Percentiles rank a stretch among this genome's conserved stretches.
Conservation (phyloP, 768 basidiomycete genomes). For the Amanita rimosa region DNA sequence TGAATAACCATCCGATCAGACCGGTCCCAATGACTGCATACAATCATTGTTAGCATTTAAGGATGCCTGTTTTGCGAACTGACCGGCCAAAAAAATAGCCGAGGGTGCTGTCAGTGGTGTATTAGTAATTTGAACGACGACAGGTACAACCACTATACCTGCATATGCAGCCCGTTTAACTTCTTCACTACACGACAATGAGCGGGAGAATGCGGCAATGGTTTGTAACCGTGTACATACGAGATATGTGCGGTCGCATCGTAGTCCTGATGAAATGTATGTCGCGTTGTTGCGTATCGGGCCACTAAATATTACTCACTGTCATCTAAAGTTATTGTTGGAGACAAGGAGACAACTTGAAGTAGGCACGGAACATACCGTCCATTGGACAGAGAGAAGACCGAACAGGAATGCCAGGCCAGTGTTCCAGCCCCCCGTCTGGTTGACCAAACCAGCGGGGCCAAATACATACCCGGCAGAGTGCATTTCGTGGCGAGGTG, state of each 20-base stretch:
- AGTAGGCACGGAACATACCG: conserved; percentile 30
- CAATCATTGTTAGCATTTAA: not conserved
- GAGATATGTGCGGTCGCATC: conserved; percentile 78
- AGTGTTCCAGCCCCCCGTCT: conserved; percentile 68
- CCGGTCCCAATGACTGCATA: conserved; percentile 58
- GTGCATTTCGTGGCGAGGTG: conserved; percentile 70
- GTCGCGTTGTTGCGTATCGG: not conserved
- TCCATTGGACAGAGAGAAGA: conserved; percentile 81
- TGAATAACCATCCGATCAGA: conserved; percentile 75
- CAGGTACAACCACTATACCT: conserved; percentile 22
- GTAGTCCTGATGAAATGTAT: conserved; percentile 42
- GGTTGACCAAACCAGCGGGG: conserved; percentile 59
- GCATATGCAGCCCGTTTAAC: conserved; percentile 73
- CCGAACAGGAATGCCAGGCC: conserved; percentile 83
- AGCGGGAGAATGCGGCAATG: not conserved
- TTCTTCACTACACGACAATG: conserved; percentile 44
- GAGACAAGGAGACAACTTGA: not conserved
- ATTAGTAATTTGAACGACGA: conserved; percentile 8
- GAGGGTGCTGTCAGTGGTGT: conserved; percentile 27
- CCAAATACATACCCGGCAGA: conserved; percentile 73
- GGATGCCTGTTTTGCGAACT: conserved; percentile 5
- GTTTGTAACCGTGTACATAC: conserved; percentile 26
- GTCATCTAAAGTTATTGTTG: conserved; percentile 34
- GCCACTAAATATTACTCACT: conserved; percentile 19
- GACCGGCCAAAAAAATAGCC: conserved; percentile 51